Base-by-base conservation (phyloP, 2,329 filamentous ascomycete genomes). In the Exophiala lecanii-corni region DNA sequence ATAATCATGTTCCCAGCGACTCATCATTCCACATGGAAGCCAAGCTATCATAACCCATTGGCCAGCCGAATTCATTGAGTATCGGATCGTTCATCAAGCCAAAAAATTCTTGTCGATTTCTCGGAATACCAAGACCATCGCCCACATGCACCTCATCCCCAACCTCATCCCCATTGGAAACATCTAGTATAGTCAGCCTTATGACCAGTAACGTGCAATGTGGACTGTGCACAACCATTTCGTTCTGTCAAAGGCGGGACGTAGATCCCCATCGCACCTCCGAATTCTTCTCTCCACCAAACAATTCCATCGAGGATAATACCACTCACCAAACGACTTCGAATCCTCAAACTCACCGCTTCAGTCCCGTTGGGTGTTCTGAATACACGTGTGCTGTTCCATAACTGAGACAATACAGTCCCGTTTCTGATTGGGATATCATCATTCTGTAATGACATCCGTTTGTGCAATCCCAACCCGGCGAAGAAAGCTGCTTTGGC, bases 231-330 rank as follows among this genome's bases (percentile, higher is more conserved):
- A 39, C 10, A 4, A 9, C 48, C 39, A 31, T 33, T 45, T 12
- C 36, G 45, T 33, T 51, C 45, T n/a, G 15, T 18, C 9, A 52
- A 36, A 9, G 49, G 49, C 5, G 49, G 46, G 12, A 47, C 45
- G 18, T 50, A 52, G 13, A 52, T 32, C 3, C 49, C 49, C 40
- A 45, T 45, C 9, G 41, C 39, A 1, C 39, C 39, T 15, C 48
- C 65, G 39, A 61, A 65, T 39, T 69, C 66, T 35, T 69, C 66
- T 5, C 65, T 59, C 64, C 65, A 69, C 66, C 66, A 69, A 57
- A 65, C 66, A 16, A 67, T 57, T 9, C 59, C 51, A 49, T 69
- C 67, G 13, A 68, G 50, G 4, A 68, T 55, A 6, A 59, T 56
- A 41, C 65, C 64, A 5, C 65, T 54, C 0, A 57, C 57, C 9